Evolutionary conservation across 2,329 filamentous ascomycete genomes (phyloP).

Genomic region (Colletotrichum lupini): DNA sequence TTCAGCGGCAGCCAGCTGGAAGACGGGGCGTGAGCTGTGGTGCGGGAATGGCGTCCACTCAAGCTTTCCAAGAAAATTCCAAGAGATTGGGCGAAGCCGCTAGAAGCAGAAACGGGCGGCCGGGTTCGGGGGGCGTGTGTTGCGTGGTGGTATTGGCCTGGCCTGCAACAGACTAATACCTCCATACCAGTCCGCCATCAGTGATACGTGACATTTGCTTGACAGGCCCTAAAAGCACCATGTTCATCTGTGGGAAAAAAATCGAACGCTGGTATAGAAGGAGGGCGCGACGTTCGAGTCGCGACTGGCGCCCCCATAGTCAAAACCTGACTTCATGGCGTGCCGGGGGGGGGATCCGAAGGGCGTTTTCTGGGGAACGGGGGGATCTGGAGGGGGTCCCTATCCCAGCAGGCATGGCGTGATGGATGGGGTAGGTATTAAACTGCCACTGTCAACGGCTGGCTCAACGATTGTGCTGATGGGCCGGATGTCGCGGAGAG

Average conservation of each 20-base stretch:
- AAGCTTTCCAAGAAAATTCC: slow-evolving; percentile 37
- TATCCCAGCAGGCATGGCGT: slow-evolving; percentile 20
- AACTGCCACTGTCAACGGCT: not conserved
- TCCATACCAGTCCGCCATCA: not conserved
- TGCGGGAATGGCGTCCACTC: slow-evolving; percentile 36
- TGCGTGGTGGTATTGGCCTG: slow-evolving; percentile 5
- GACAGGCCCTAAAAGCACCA: not conserved
- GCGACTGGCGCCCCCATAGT: not conserved
- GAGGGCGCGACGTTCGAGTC: not conserved
- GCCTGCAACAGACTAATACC: not conserved
- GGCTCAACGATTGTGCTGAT: not conserved
- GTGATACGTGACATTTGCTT: not conserved
- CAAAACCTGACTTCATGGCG: not conserved
- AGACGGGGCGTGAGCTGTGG: slow-evolving; percentile 25
- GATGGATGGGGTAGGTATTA: slow-evolving; percentile 14
- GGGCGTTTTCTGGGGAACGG: slow-evolving; percentile 21
- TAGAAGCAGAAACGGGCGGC: slow-evolving; percentile 28
- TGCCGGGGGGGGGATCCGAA: not conserved
- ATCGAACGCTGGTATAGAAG: not conserved
- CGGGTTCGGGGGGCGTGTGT: slow-evolving; percentile 13
- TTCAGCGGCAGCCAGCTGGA: slow-evolving; percentile 27
- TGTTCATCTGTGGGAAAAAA: not conserved
- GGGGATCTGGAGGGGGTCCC: not conserved
- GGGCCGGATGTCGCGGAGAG: slow-evolving; percentile 7
- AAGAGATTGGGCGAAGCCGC: slow-evolving; percentile 36